These are phyloP conservation scores for Anthracocystis walkeri DNA, from an alignment of 1,284 basidiomycete genomes.

Conservation along the genomic window DNA sequence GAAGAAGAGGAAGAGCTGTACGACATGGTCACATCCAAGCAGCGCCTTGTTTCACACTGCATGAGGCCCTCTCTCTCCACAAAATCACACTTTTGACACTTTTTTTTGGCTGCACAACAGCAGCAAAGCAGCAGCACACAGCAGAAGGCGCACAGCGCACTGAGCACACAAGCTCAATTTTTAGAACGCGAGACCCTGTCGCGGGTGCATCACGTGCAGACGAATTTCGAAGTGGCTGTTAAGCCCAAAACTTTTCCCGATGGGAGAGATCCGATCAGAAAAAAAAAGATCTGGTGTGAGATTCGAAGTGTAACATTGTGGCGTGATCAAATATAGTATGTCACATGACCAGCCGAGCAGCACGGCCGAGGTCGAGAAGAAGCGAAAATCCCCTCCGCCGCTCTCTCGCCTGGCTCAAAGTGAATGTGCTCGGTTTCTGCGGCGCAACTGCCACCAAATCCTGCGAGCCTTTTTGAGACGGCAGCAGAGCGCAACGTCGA, in stretches of 20 bases:
- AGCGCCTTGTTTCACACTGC: constrained; percentile 3
- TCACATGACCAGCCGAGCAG: neutral
- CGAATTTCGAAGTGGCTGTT: no score
- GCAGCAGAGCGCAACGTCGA: neutral
- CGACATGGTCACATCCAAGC: neutral
- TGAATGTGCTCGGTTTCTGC: neutral
- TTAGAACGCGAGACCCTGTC: constrained; percentile 20
- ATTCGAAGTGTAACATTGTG: neutral
- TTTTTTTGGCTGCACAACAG: neutral
- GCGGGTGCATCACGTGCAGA: constrained; percentile 17
- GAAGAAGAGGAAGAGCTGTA: neutral
- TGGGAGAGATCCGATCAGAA: no score
- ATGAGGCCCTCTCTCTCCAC: neutral
- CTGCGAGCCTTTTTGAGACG: neutral
- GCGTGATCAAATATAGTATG: constrained; percentile 1
- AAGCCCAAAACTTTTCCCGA: no score
- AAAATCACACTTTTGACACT: constrained; percentile 3
- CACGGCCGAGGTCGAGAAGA: constrained; percentile 2
- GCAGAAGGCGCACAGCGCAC: constrained; percentile 3
- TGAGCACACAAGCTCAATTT: neutral
- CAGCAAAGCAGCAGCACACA: neutral
- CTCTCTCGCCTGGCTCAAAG: neutral
- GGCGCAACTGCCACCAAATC: neutral
- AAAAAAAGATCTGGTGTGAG: neutral
- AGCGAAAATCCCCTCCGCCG: neutral